Conservation (phyloP, 2,329 filamentous ascomycete species). For the Aspergillus spinulosporus region DNA sequence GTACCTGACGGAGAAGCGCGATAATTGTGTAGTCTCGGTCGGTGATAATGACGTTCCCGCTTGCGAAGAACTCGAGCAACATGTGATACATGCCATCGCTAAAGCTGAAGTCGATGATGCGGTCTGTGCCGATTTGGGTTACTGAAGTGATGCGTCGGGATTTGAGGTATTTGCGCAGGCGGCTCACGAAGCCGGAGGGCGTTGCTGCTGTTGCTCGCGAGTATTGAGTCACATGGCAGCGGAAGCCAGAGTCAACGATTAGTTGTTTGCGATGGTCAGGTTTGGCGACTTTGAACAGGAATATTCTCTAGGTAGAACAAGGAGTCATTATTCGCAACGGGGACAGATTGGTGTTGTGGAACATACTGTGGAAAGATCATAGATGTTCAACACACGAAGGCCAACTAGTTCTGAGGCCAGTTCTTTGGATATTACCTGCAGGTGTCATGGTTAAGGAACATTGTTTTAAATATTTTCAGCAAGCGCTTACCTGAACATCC, state of each 20-base stretch:
- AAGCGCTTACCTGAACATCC: slow-evolving; percentile 53
- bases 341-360: background rate
- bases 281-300: slow-evolving; percentile 92
- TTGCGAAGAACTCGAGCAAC: slow-evolving; percentile 94
- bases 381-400: slow-evolving; percentile 86
- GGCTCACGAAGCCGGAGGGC: slow-evolving; percentile 81
- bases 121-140: slow-evolving; percentile 84
- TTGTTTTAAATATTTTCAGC: background rate
- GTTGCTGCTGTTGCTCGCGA: slow-evolving; percentile 79
- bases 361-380: slow-evolving; percentile 80
- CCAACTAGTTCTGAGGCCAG: slow-evolving; percentile 73
- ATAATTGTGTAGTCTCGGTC: slow-evolving; percentile 81
- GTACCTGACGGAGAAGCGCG: slow-evolving; percentile 75
- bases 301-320: slow-evolving; percentile 64
- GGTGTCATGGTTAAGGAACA: slow-evolving; percentile 2
- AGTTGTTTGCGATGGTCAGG: slow-evolving; percentile 86
- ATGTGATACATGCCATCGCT: slow-evolving; percentile 86
- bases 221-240: slow-evolving; percentile 91
- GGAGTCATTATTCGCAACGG: background rate
- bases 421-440: slow-evolving; percentile 89
- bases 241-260: slow-evolving; percentile 91
- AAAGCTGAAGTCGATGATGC: slow-evolving; percentile 89
- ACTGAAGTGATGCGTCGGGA: slow-evolving; percentile 80
- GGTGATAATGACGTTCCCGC: slow-evolving; percentile 91
- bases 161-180: slow-evolving; percentile 83